A percentile compares a stretch with the other conserved stretches of the same genome.
phyloP scores from a whole-genome alignment of 2,329 filamentous ascomycete species.

The Aureobasidium musti region DNA sequence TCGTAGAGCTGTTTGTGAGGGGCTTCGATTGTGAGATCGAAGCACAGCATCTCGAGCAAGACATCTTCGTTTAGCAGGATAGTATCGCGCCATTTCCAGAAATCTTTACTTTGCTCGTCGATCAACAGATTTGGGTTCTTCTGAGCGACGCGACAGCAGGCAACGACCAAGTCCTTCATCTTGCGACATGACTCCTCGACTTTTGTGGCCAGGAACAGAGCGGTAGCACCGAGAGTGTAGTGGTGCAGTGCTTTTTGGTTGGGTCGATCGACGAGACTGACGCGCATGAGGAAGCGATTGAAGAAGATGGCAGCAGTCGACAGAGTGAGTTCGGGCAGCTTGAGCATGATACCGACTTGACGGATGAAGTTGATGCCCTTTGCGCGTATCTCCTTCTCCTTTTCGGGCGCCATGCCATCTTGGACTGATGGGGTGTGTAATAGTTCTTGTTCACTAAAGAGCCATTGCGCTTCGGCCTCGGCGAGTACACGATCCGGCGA shows the following conservation, averaged over 20 bases:
- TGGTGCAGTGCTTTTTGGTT: slow-evolving; percentile 75
- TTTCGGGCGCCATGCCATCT: slow-evolving; percentile 73
- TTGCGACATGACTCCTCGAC: slow-evolving; percentile 96
- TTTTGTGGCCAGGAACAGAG: slow-evolving; percentile 93
- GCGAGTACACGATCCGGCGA: slow-evolving; percentile 51
- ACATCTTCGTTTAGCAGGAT: slow-evolving; percentile 91
- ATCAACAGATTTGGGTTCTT: slow-evolving; percentile 89
- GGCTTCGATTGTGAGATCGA: slow-evolving; percentile 87
- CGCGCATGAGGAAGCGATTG: slow-evolving; percentile 93
- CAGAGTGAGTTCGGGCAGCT: slow-evolving; percentile 87
- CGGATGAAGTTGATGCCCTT: slow-evolving; percentile 98
- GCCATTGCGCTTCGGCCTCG: slow-evolving; percentile 73
- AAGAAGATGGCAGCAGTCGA: slow-evolving; percentile 93
- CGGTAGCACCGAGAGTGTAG: slow-evolving; percentile 88
- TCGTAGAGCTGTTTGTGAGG: slow-evolving; percentile 85
- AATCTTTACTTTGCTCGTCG: slow-evolving; percentile 97
- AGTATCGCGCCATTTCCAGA: slow-evolving; percentile 95
- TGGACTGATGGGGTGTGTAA: slow-evolving; percentile 78
- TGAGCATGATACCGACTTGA: slow-evolving; percentile 88
- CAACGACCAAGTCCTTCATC: slow-evolving; percentile 91
- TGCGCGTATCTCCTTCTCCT: slow-evolving; percentile 77
- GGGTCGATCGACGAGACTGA: slow-evolving; percentile 73
- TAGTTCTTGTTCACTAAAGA: slow-evolving; percentile 82
- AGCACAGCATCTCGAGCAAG: slow-evolving; percentile 87
- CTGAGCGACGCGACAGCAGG: slow-evolving; percentile 90